phyloP scores from a whole-genome alignment of 2,329 filamentous ascomycete species.

The Colletotrichum cereale region DNA sequence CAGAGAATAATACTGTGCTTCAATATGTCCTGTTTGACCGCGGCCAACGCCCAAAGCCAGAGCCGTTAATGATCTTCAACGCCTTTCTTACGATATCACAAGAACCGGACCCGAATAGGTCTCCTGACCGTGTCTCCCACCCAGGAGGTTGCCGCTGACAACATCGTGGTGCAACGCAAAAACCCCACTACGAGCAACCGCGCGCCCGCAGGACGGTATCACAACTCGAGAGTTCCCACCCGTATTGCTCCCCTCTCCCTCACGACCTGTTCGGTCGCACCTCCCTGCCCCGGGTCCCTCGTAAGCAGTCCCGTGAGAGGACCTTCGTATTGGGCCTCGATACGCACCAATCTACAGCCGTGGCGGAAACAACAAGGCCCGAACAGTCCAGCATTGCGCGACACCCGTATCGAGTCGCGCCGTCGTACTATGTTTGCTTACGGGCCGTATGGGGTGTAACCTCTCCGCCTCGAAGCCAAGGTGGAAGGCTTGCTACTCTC shows the following conservation, averaged over 20 bases:
- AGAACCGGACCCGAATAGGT: not conserved
- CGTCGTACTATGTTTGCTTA: conserved; percentile 19
- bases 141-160: not conserved
- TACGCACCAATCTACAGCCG: not conserved
- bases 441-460: conserved; percentile 16
- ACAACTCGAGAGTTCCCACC: not conserved
- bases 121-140: not conserved
- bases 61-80: not conserved
- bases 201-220: conserved; percentile 1
- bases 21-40: not conserved
- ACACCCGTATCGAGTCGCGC: conserved; percentile 19
- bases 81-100: not conserved
- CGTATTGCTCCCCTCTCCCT: not conserved
- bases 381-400: not conserved
- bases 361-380: not conserved
- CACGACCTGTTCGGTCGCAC: not conserved
- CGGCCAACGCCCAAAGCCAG: not conserved
- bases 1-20: not conserved
- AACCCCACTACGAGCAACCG: not conserved
- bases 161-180: not conserved
- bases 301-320: not conserved
- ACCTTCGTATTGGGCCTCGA: not conserved
- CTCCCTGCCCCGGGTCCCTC: not conserved
- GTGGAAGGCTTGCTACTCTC: not conserved
- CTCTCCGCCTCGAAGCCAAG: not conserved